These are phyloP conservation scores for Trametes versicolor DNA, from an alignment of 1,284 basidiomycete species.

Conservation along the genomic window DNA sequence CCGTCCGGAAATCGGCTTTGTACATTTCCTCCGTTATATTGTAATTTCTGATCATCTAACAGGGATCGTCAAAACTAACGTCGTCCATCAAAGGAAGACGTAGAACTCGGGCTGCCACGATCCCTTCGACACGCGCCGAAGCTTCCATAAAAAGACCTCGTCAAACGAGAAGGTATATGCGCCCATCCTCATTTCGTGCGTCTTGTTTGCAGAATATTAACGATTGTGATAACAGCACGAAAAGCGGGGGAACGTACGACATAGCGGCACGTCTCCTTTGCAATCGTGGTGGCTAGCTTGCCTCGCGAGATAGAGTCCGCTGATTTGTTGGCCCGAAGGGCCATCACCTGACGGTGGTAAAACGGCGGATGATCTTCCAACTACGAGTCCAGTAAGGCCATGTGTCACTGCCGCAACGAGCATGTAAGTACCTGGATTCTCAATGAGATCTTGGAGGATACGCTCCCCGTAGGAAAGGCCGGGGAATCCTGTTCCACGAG, in stretches of 20 bases:
- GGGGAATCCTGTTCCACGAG: slow-evolving; percentile 1
- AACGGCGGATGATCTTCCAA: not conserved
- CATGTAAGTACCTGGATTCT: slow-evolving; percentile 16
- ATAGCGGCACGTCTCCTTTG: slow-evolving; percentile 1
- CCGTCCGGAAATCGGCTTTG: no score
- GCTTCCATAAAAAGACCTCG: slow-evolving; percentile 9
- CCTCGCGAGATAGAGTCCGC: slow-evolving; percentile 5
- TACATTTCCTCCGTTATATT: no score
- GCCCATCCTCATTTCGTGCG: not conserved
- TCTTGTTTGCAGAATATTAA: not conserved
- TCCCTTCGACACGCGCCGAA: slow-evolving; percentile 24
- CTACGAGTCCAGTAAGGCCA: not conserved
- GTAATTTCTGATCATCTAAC: no score
- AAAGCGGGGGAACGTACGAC: slow-evolving; percentile 3
- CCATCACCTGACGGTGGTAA: slow-evolving; percentile 16
- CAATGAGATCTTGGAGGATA: slow-evolving; percentile 16
- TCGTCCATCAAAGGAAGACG: not conserved
- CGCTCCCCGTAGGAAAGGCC: slow-evolving; percentile 7
- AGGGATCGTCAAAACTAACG: no score
- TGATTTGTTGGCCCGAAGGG: slow-evolving; percentile 5
- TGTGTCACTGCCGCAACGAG: no score
- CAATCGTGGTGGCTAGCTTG: slow-evolving; percentile 15
- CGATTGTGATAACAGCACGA: no score
- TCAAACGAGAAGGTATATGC: slow-evolving; percentile 1
- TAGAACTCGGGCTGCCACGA: slow-evolving; percentile 30